These are phyloP conservation scores for Septoria petroselini DNA, from an alignment of 2,329 filamentous ascomycete genomes.

Conservation along the genomic window DNA sequence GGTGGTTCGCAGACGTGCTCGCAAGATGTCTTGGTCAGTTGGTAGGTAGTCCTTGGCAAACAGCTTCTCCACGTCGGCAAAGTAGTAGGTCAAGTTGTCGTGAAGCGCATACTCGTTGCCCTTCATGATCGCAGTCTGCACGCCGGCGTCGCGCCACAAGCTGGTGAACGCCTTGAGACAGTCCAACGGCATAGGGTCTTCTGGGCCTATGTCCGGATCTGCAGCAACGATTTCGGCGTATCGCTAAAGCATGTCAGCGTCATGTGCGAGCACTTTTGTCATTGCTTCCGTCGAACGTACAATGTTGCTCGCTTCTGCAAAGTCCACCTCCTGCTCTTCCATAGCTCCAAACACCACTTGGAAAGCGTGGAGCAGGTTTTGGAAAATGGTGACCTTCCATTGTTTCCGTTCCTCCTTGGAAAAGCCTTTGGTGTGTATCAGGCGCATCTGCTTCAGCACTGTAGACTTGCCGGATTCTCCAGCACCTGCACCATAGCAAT, in stretches of 20 bases:
- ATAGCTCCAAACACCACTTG: constrained; percentile 88
- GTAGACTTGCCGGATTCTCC: constrained; percentile 96
- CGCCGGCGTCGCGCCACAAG: constrained; percentile 79
- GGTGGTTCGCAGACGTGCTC: constrained; percentile 84
- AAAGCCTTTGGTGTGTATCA: constrained; percentile 93
- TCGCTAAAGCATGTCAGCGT: constrained; percentile 56
- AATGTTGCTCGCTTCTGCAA: constrained; percentile 74
- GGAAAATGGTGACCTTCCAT: constrained; percentile 93
- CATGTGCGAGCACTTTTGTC: constrained; percentile 31
- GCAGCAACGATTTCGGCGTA: constrained; percentile 73
- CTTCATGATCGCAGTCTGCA: constrained; percentile 82
- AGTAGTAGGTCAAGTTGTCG: constrained; percentile 93
- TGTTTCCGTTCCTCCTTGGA: constrained; percentile 84
- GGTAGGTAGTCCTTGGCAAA: constrained; percentile 73
- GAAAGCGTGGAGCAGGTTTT: constrained; percentile 89
- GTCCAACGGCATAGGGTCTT: constrained; percentile 74
- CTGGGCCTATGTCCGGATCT: constrained; percentile 76
- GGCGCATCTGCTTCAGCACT: constrained; percentile 97
- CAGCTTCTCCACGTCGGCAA: constrained; percentile 62
- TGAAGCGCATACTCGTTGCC: constrained; percentile 96
- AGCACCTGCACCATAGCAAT: constrained; percentile 60
- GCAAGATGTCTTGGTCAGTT: constrained; percentile 86
- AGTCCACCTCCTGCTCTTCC: constrained; percentile 76
- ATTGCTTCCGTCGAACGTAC: constrained; percentile 76
- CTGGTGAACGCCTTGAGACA: constrained; percentile 78